Base-by-base conservation (phyloP, 345 rosid species). In the Pistacia atlantica region DNA sequence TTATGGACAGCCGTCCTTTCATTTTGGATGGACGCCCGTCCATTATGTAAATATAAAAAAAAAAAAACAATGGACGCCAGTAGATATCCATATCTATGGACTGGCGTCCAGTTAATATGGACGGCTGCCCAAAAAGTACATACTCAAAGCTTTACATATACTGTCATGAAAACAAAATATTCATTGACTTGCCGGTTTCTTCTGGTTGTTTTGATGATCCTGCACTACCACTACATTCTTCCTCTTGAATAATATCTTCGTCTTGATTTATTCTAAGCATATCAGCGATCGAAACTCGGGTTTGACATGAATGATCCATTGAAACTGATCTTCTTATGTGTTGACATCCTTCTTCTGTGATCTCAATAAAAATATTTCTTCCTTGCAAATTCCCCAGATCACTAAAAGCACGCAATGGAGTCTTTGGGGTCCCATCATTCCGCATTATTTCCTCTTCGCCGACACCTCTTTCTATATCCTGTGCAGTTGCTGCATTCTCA, bases 301-400 rank as follows among this genome's bases (percentile, higher is more conserved):
- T 65, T 67, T 84, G 83, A 58, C 86, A 72, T 31, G 84, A 82
- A 86, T 84, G 89, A 88, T 91, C 87, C 89, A 90, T 89, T 60
- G 87, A 89, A 75, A 86, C 58, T 35, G 89, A 85, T 72, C 93
- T 85, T 48, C 89, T 78, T 22, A 84, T 20, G 72, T 55, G 66
- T 51, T 75, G 71, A 78, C 55, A 16, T 8, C 77, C 72, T 65
- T 81, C 89, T 14, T 81, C 84, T 65, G 75, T 56, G 28, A 87
- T 83, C 72, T 86, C 86, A 69, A 86, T 84, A 45, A 85, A 42
- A 4, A 72, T 56, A 52, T 84, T 79, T 80, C 83, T 83, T 57
- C 69, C 79, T 38, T 87, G 80, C 49, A 78, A 46, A n/a, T 59
- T 75, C 20, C 86, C 87, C 61, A 75, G 42, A 72, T 80, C 89